Percentiles rank a stretch among this genome's conserved stretches.
These are phyloP conservation scores for Amborella trichopoda DNA, from an alignment of 164 flowering plant species.

Conservation along the genomic window DNA sequence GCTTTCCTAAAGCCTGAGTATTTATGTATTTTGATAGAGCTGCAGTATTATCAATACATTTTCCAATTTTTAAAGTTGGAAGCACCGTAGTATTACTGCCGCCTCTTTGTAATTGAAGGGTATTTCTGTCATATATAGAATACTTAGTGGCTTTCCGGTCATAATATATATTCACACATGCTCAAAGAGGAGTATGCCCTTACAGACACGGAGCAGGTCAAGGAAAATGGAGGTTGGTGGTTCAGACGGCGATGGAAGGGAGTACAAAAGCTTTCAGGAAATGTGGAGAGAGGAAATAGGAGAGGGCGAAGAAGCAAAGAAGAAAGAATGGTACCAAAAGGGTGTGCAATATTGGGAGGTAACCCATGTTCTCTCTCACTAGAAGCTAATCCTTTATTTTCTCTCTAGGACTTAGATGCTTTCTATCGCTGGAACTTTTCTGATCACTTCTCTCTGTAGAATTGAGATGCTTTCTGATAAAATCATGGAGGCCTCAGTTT, in stretches of 20 bases:
- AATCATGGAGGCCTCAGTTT: background rate
- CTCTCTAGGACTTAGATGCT: no score
- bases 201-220: background rate
- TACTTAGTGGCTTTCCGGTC: no score
- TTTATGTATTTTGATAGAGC: no score
- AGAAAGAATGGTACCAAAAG: slow-evolving; percentile 56
- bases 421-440: no score
- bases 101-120: no score
- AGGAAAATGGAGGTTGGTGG: slow-evolving; percentile 46
- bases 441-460: background rate
- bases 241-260: slow-evolving; percentile 52
- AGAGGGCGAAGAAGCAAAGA: slow-evolving; percentile 26
- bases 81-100: no score
- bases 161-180: no score
- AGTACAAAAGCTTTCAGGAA: slow-evolving; percentile 58
- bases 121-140: no score
- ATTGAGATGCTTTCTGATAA: background rate
- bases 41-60: no score
- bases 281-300: slow-evolving; percentile 85
- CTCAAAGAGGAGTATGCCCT: background rate
- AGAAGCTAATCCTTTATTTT: background rate
- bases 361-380: background rate
- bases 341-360: slow-evolving; percentile 92
- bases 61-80: no score
- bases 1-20: no score